Percentiles rank a stretch among this genome's conserved stretches.
These are phyloP conservation scores for Rhizomucor miehei DNA, from an alignment of 371 early-diverging fungal species.

Conservation along the genomic window DNA sequence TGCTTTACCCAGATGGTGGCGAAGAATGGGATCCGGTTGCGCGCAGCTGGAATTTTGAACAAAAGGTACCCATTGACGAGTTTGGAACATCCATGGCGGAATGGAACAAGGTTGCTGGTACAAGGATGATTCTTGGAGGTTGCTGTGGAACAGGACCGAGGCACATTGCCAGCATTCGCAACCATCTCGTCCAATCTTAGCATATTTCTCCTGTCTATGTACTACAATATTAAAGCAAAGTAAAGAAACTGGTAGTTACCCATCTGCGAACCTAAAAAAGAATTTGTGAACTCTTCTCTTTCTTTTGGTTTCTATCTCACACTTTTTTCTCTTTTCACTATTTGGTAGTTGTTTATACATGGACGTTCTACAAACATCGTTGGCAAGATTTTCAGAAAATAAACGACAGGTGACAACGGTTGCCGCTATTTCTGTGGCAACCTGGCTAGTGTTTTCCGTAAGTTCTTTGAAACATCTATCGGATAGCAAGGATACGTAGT, in stretches of 20 bases:
- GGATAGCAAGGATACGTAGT: neutral
- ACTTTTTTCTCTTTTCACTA: too few species aligned
- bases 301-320: too few species aligned
- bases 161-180: slow-evolving; percentile 22
- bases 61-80: slow-evolving; percentile 18
- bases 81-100: slow-evolving; percentile 30
- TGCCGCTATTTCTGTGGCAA: neutral
- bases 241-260: too few species aligned
- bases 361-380: too few species aligned
- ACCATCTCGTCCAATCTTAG: too few species aligned
- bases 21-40: slow-evolving; percentile 38
- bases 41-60: slow-evolving; percentile 24
- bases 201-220: too few species aligned
- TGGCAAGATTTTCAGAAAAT: too few species aligned
- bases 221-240: too few species aligned
- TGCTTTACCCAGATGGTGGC: slow-evolving; percentile 49
- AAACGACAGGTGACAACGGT: too few species aligned
- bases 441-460: neutral
- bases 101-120: slow-evolving; percentile 14
- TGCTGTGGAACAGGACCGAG: slow-evolving; percentile 46
- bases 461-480: neutral
- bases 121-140: slow-evolving; percentile 44
- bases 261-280: too few species aligned
- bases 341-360: too few species aligned
- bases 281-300: too few species aligned